Evolutionary conservation across 208 protist species (phyloP).

Genomic region (Wallacemonas sp.): DNA sequence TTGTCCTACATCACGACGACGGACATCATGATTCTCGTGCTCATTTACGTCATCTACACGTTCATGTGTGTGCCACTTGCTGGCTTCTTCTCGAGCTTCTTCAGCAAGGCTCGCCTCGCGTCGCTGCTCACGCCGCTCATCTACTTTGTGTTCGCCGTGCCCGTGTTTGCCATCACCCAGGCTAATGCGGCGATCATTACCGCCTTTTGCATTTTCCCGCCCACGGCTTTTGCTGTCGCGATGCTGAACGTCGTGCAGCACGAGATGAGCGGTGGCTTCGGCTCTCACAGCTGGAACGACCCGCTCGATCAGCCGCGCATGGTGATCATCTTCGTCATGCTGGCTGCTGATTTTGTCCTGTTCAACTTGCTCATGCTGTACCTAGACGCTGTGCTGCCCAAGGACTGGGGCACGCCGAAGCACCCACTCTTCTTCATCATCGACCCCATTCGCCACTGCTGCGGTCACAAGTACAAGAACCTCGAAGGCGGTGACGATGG

Average conservation of each 20-base stretch:
- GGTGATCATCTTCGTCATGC: constrained; percentile 36
- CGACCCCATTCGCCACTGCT: constrained; percentile 29
- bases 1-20: constrained; percentile 32
- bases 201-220: constrained; percentile 41
- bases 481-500: constrained; percentile 29
- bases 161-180: constrained; percentile 47
- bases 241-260: constrained; percentile 38
- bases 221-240: constrained; percentile 39
- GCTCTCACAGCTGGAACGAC: constrained; percentile 24
- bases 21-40: constrained; percentile 20
- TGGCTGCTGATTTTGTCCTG: constrained; percentile 46
- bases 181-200: constrained; percentile 21
- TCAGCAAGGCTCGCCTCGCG: constrained; percentile 47
- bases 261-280: constrained; percentile 37
- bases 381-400: constrained; percentile 57
- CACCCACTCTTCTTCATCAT: constrained; percentile 72
- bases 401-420: constrained; percentile 46
- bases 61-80: constrained; percentile 38
- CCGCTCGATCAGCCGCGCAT: constrained; percentile 17
- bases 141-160: constrained; percentile 43
- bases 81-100: constrained; percentile 40
- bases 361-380: constrained; percentile 71
- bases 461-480: neutral
- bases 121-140: constrained; percentile 48
- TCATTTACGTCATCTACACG: constrained; percentile 44